Base-by-base conservation (phyloP, 805 yeast species). In the Candida odintsovae region DNA sequence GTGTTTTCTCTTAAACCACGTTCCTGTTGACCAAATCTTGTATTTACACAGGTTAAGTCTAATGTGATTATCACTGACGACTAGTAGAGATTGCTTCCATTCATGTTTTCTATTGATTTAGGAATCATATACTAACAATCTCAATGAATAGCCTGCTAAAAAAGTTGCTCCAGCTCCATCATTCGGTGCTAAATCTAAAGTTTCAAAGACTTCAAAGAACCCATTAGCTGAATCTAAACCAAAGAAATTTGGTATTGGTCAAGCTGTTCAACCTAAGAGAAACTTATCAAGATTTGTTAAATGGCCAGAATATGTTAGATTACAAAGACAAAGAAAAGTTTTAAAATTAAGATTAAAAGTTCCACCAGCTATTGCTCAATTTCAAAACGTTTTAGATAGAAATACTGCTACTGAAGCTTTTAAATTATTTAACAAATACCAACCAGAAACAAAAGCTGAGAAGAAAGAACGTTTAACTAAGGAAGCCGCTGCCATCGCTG, bases 401-500 rank as follows among this genome's bases (percentile, higher is more conserved):
- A 92, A 92, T 90, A 86, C 98, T 62, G 98, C 99, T 67, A 78
- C 97, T 65, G 95, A 87, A 77, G 79, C 96, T 64, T 87, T 92
- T 84, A 90, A 90, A 82, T 83, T 92, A 67, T 84, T 92, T 79
- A 90, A 90, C 95, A 92, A 94, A 82, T 92, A 92, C 89, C 85
- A 96, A 79, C 98, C 99, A 70, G 99, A 92, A 82, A 87, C 97
- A 58, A 68, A 83, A 68, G 85, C 90, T 70, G 97, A 94, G 81
- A 92, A 92, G 96, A 90, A 90, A 84, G 97, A 89, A 80, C 90
- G 99, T 82, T 84, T 92, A 69, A 85, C 94, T 76, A 88, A 87
- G 79, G 98, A 94, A 80, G 97, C 99, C 60, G 96, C 97, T 67
- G 98, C 97, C 64, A 82, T 90, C 68, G 97, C 97, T 56, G 97